Evolutionary conservation across 2,329 filamentous ascomycete genomes (phyloP).

Genomic region (Drechslerella stenobrocha): DNA sequence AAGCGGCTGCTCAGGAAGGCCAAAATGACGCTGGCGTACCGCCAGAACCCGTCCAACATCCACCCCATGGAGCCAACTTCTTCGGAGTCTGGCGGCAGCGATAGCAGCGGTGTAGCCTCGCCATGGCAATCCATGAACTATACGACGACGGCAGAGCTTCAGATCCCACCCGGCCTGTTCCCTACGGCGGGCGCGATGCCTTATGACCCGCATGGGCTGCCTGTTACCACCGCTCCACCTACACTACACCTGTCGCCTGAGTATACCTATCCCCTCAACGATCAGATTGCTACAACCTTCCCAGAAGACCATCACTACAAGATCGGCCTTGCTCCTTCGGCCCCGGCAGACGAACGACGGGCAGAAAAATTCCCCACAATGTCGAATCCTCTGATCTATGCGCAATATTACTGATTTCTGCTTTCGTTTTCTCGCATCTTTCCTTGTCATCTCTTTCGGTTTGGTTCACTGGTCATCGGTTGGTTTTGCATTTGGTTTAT

Average conservation of each 20-base stretch:
- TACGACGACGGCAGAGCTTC: conserved; percentile 24
- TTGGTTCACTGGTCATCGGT: conserved; percentile 35
- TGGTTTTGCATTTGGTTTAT: conserved; percentile 41
- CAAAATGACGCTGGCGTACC: conserved; percentile 34
- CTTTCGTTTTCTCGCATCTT: conserved; percentile 3
- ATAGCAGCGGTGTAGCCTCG: conserved; percentile 29
- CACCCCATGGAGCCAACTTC: conserved; percentile 41
- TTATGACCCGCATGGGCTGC: conserved; percentile 30
- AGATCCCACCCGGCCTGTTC: conserved; percentile 31
- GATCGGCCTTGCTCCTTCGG: conserved; percentile 31
- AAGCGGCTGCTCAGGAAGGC: conserved; percentile 37
- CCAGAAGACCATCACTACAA: conserved; percentile 47
- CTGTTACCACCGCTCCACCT: conserved; percentile 38
- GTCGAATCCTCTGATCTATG: conserved; percentile 30
- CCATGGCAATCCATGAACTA: conserved; percentile 43
- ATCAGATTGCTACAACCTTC: conserved; percentile 41
- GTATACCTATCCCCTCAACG: conserved; percentile 37
- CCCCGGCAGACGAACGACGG: conserved; percentile 28
- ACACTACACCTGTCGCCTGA: conserved; percentile 37
- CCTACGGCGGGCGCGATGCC: conserved; percentile 25
- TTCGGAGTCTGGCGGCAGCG: conserved; percentile 27
- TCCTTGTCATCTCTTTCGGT: conserved; percentile 3
- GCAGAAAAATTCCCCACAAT: conserved; percentile 26
- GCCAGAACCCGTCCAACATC: conserved; percentile 39
- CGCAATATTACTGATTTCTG: conserved; percentile 22